A percentile compares a stretch with the other conserved stretches of the same genome.
Evolutionary conservation across 2,329 filamentous ascomycete species (phyloP).

Genomic region (Metarhizium anisopliae): DNA sequence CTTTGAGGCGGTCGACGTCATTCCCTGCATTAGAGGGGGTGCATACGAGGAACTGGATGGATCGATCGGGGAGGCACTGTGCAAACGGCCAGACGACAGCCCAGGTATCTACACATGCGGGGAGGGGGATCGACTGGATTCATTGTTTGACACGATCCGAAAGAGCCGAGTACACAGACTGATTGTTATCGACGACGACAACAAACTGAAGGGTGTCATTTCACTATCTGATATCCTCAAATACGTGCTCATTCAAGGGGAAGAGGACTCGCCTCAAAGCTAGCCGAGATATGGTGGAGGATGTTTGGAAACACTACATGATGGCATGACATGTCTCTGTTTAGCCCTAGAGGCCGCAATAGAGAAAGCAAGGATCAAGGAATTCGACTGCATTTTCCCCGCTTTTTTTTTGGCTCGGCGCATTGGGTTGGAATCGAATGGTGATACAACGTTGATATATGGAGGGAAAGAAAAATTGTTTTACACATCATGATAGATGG

Average conservation of each 20-base stretch:
- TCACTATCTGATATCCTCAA: constrained; percentile 94
- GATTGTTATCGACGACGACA: constrained; percentile 86
- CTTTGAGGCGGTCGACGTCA: constrained; percentile 96
- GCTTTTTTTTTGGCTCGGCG: not conserved
- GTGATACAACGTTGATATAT: not conserved
- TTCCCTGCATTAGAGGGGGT: constrained; percentile 88
- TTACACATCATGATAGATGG: not conserved
- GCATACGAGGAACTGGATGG: constrained; percentile 84
- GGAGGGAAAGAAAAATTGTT: not conserved
- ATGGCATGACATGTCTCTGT: not conserved
- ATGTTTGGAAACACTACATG: not conserved
- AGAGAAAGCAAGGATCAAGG: not conserved
- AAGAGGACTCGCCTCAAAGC: constrained; percentile 38
- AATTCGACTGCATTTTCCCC: not conserved
- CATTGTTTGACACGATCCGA: constrained; percentile 93
- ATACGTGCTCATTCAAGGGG: constrained; percentile 78
- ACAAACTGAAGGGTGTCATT: constrained; percentile 76
- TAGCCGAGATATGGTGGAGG: not conserved
- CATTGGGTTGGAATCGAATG: not conserved
- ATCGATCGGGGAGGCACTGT: constrained; percentile 79
- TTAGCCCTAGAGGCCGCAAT: not conserved
- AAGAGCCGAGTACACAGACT: constrained; percentile 90
- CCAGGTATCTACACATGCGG: constrained; percentile 95
- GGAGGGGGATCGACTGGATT: constrained; percentile 82
- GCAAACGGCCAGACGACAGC: constrained; percentile 82